These are phyloP conservation scores for Alternaria novae-zelandiae DNA, from an alignment of 2,329 filamentous ascomycete species.

Conservation along the genomic window DNA sequence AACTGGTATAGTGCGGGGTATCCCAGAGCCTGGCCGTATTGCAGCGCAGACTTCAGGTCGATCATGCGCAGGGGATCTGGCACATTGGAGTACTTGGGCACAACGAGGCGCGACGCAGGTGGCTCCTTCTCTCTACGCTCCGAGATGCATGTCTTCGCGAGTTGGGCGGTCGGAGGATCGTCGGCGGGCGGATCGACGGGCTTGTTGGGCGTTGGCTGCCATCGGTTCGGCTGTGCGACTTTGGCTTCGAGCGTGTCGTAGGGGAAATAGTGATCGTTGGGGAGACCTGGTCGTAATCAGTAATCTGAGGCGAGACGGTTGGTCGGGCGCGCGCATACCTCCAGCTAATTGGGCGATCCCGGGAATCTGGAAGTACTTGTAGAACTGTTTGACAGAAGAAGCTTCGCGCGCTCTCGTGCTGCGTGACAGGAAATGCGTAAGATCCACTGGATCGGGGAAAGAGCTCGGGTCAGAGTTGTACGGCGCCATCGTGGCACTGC, in stretches of 20 bases:
- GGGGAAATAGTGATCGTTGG: slow-evolving; percentile 82
- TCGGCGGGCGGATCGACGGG: slow-evolving; percentile 55
- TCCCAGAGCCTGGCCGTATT: slow-evolving; percentile 84
- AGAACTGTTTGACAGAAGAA: slow-evolving; percentile 79
- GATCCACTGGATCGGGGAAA: slow-evolving; percentile 67
- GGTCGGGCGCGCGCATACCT: slow-evolving; percentile 47
- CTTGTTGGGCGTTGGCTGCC: slow-evolving; percentile 71
- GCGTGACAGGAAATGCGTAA: slow-evolving; percentile 79
- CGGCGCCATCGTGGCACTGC: slow-evolving; percentile 27
- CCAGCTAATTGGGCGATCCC: slow-evolving; percentile 68
- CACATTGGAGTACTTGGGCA: slow-evolving; percentile 71
- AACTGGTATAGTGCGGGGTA: slow-evolving; percentile 81
- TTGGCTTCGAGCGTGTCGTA: slow-evolving; percentile 89
- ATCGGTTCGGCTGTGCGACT: slow-evolving; percentile 75
- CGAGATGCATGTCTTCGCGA: slow-evolving; percentile 40
- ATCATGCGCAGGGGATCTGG: slow-evolving; percentile 71
- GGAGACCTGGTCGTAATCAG: slow-evolving; percentile 66
- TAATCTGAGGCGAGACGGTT: not conserved
- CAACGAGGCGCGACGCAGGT: slow-evolving; percentile 62
- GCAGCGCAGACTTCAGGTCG: slow-evolving; percentile 80
- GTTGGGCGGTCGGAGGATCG: slow-evolving; percentile 30
- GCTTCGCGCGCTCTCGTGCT: slow-evolving; percentile 68
- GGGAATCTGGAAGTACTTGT: slow-evolving; percentile 78
- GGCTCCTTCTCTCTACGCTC: slow-evolving; percentile 33
- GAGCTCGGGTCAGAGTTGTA: slow-evolving; percentile 32